A percentile compares a stretch with the other conserved stretches of the same genome.
These are phyloP conservation scores for Xerocomus brunneocitrinus DNA, from an alignment of 768 basidiomycete genomes.

Conservation along the genomic window DNA sequence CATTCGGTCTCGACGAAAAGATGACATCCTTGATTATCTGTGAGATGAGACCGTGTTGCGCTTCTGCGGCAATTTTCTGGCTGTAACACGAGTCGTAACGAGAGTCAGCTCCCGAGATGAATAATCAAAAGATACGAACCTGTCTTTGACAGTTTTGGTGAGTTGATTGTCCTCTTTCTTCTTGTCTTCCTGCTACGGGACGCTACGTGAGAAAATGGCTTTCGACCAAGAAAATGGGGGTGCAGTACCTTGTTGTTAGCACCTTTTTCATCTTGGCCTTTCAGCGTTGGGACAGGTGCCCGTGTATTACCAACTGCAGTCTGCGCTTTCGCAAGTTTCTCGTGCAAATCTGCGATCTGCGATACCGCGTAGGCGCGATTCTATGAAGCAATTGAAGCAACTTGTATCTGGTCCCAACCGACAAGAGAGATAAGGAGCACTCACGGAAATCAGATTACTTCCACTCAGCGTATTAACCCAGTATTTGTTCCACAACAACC, in stretches of 20 bases:
- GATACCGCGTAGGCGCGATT: conserved; percentile 93
- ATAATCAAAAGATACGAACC: conserved; percentile 41
- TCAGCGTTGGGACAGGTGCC: conserved; percentile 48
- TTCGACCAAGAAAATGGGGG: background rate
- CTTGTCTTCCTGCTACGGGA: conserved; percentile 51
- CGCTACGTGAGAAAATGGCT: background rate
- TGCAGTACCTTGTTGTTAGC: conserved; percentile 38
- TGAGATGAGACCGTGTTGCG: conserved; percentile 89
- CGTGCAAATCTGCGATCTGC: conserved; percentile 83
- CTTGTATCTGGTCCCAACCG: background rate
- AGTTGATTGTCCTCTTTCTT: conserved; percentile 88
- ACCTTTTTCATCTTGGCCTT: conserved; percentile 45
- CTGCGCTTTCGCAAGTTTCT: conserved; percentile 80
- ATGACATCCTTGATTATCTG: conserved; percentile 92
- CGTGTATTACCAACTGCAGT: conserved; percentile 53
- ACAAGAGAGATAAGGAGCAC: conserved; percentile 16
- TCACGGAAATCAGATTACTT: conserved; percentile 86
- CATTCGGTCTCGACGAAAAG: conserved; percentile 55
- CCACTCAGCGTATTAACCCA: conserved; percentile 98
- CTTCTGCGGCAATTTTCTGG: conserved; percentile 84
- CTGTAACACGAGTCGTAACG: conserved; percentile 35
- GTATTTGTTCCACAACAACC: conserved; percentile 97
- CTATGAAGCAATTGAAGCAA: conserved; percentile 36
- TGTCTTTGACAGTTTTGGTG: conserved; percentile 86
- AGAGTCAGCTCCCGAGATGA: background rate